Evolutionary conservation across 305 asterid species (phyloP), one percentile per base, ranked within the genome.

Genomic region (Fraxinus velutina): DNA sequence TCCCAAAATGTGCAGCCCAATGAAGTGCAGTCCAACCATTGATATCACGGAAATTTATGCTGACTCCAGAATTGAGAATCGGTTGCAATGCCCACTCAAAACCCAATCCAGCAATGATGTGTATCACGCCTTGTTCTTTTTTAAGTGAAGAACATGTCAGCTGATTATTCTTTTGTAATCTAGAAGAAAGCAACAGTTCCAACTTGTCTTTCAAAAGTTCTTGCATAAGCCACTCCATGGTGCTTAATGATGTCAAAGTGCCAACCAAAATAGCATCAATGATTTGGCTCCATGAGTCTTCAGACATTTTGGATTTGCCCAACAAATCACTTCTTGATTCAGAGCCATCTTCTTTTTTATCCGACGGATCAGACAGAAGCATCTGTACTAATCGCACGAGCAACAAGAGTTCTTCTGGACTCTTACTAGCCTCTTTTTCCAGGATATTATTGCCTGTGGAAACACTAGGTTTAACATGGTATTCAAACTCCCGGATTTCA

Each of bases 1-100:
- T 91, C 80, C 99, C 99, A 85, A 92, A 96, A 57, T 90, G 91
- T 72, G 98, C 99, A 34, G 99, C 99, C 99, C 99, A 96, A 84
- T 96, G 99, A 82, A 96, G 97, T 12, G 99, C 98, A 68, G 98
- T 94, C 98, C 98, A 94, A 80, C 98, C 99, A 85, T 87, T 90
- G 77, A 89, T 89, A 82, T 96, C 99, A 19, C 99, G 98, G 86
- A 91, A 96, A 81, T 94, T 92, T 68, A 92, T 87, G 79, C 91
- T 86, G 79, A 93, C 94, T 84, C 99, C 97, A 83, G 93, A 86
- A 81, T 87, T 90, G 87, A 96, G 88, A 86, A 96, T 86, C 27
- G 97, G 97, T 75, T 90, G 92, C 90, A 96, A 89, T 68, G 99
- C 99, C 99, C 99, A 96, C 87, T 91, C 95, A 86, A 87, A 92